Base-by-base conservation (phyloP, 2,329 filamentous ascomycete genomes). In the Beauveria sp. region DNA sequence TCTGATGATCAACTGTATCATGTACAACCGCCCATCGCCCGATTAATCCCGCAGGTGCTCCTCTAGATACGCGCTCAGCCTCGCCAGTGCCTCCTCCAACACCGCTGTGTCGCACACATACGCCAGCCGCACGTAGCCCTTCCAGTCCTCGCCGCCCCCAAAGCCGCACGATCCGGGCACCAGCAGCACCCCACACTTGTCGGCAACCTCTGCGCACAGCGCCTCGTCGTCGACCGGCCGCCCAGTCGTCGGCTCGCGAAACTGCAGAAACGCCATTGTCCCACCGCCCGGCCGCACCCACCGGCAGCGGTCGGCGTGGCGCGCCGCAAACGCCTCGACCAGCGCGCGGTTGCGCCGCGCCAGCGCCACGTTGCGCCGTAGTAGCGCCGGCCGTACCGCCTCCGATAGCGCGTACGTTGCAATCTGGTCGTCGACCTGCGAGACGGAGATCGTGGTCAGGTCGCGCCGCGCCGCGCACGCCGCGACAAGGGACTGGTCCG, bases 391-490 rank as follows among this genome's bases (percentile, higher is more conserved):
- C 30, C 72, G 70, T 2, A 84, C 78, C 2, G 69, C 65, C 5
- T 69, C 65, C 6, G 83, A 83, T 8, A 96, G 76, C 0, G 92
- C 91, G 68, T 87, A 93, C 30, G 84, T 82, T 2, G 91, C 92
- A 12, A 96, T 79, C 55, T 84, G 82, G 70, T 96, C 90, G 70
- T 96, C 91, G 7, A 96, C 76, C 28, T 63, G 62, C 47, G 62
- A 63, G 24, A 61, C 90, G 44, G 88, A 89, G 67, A 96, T 96
- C 28, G 89, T 92, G 3, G 90, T 96, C 76, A 94, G 96, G 71
- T 94, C 88, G 46, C 91, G 80, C 1, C 86, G 86, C 16, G 77
- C 73, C 12, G 87, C 84, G 64, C 89, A 79, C 16, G 80, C 77
- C 55, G 86, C 81, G 58, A 93, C 80, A 61, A 96, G 79, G 0